Evolutionary conservation across 169 alveolate species (phyloP).

Genomic region (Fabrea salina): DNA sequence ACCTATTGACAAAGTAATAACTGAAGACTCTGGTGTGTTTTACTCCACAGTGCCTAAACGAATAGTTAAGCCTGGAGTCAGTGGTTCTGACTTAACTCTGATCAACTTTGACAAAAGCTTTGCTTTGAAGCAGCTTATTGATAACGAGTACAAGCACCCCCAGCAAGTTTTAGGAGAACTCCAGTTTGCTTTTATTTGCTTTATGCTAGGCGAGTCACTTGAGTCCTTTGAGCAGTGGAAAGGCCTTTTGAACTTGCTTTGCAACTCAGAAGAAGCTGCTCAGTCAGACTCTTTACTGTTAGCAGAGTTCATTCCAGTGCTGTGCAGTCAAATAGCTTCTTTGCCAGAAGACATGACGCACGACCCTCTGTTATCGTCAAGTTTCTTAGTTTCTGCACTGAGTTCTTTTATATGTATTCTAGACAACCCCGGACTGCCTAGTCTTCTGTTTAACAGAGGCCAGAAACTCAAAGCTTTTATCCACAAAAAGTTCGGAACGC

Average conservation of each 20-base stretch:
- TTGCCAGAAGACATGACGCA: conserved; percentile 30
- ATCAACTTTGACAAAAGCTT: not conserved
- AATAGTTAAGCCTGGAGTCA: not conserved
- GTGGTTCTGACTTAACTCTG: not conserved
- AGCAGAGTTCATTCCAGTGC: conserved; percentile 20
- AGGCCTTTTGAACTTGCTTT: conserved; percentile 39
- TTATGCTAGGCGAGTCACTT: conserved; percentile 51
- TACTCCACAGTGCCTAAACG: not conserved
- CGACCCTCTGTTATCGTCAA: conserved; percentile 21
- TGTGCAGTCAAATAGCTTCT: conserved; percentile 16
- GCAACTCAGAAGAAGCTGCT: conserved; percentile 42
- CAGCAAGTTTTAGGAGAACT: conserved; percentile 53
- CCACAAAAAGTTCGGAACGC: not conserved
- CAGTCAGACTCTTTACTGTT: not conserved
- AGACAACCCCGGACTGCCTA: conserved; percentile 9
- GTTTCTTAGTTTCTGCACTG: conserved; percentile 13
- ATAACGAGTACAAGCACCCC: not conserved
- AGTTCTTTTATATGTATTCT: conserved; percentile 15
- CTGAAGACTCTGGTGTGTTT: not conserved
- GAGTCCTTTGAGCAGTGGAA: conserved; percentile 62
- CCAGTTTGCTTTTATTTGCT: conserved; percentile 48
- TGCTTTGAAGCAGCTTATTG: not conserved
- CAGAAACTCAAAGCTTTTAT: conserved; percentile 12
- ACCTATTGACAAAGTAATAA: conserved; percentile 1
- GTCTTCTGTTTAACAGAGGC: conserved; percentile 6